Base-by-base conservation (phyloP, 208 protist genomes). In the Crithidia bombi region DNA sequence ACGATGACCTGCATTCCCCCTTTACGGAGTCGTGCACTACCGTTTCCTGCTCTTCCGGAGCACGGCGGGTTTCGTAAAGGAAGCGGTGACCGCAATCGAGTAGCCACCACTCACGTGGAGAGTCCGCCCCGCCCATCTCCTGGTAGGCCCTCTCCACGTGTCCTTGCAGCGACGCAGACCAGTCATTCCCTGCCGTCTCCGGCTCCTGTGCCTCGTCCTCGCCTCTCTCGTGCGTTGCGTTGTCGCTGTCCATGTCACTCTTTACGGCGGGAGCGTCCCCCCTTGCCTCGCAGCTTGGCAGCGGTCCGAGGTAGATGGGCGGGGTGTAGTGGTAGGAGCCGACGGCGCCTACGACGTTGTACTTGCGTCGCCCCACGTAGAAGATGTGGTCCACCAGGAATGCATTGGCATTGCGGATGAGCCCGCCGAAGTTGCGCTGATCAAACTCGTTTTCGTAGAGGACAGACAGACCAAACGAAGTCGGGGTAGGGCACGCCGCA, bases 381-480 rank as follows among this genome's bases (percentile, higher is more conserved):
- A 75, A 87, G 19, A 97, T 82, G 44, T 78, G 26, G 71, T 94
- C 89, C 6, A 95, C 87, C 0, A 95, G 69, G 76, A 97, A 97
- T 3, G 88, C 90, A 70, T 97, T 97, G 21, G 90, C 86, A 75
- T 84, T 94, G 38, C 92, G 87, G 25, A 97, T 68, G 30, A 97
- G 76, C 15, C 92, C 92, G 33, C 88, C 89, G 50, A 96, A 86
- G 69, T 92, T 97, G 36, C 90, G 86, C 64, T 94, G 87, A 65
- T 97, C 92, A 30, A 69, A 84, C 25, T 86, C 85, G 62, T 97
- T 97, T 57, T 97, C 86, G 54, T 91, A 94, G 3, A 97, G 72
- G 10, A 97, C 80, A 10, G 86, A 92, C 17, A 97, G 33, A 11
- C 90, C 88, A 65, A 96, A 96, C 28, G 39, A 62, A 7, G 65